Percentiles rank a stretch among this genome's conserved stretches.
These are phyloP conservation scores for Talaromyces nanjingensis DNA, from an alignment of 495 filamentous ascomycete genomes.

Conservation along the genomic window DNA sequence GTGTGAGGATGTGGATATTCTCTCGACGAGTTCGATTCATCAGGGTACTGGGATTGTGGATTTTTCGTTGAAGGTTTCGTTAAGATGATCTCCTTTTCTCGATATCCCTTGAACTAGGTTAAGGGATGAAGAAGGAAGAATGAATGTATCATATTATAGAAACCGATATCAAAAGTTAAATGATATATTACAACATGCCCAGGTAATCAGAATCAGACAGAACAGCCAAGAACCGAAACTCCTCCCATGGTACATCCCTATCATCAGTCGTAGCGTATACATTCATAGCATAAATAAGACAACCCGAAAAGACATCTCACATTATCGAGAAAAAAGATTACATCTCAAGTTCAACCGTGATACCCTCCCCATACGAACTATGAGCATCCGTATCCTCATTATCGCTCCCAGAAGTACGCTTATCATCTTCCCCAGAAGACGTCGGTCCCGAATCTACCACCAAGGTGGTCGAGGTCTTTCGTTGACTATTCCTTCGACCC, in stretches of 20 bases:
- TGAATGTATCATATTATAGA: constrained; percentile 6
- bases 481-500: background rate
- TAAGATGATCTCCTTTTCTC: constrained; percentile 19
- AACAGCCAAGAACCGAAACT: background rate
- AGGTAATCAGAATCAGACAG: background rate
- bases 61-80: constrained; percentile 84
- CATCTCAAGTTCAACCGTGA: constrained; percentile 40
- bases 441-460: constrained; percentile 6
- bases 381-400: constrained; percentile 28
- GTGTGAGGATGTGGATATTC: constrained; percentile 84
- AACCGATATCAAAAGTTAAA: background rate
- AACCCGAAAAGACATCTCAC: background rate
- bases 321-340: constrained; percentile 8
- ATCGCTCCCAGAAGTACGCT: constrained; percentile 9
- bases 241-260: background rate
- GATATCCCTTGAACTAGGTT: too few species aligned
- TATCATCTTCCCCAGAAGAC: constrained; percentile 11
- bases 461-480: background rate
- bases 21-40: constrained; percentile 93
- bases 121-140: background rate
- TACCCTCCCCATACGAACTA: constrained; percentile 39
- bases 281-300: background rate
- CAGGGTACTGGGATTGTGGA: constrained; percentile 91
- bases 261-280: constrained; percentile 2
- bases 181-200: background rate